These are phyloP conservation scores for Cladosporium sp. DNA, from an alignment of 2,329 filamentous ascomycete genomes.

Conservation along the genomic window DNA sequence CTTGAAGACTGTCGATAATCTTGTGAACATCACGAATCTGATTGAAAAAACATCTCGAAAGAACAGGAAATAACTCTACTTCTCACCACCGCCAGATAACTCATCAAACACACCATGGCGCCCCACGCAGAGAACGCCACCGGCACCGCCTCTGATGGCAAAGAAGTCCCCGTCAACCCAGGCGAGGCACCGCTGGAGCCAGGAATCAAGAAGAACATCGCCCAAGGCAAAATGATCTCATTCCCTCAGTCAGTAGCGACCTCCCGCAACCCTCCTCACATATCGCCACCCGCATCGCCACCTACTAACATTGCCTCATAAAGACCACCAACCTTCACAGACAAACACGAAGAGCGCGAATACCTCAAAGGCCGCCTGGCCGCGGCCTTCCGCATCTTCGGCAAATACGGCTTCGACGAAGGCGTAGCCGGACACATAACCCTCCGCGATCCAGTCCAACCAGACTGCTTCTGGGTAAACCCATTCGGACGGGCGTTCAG, in stretches of 20 bases:
- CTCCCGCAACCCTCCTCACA: too few species aligned
- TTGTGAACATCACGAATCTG: background rate
- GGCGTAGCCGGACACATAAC: constrained; percentile 42
- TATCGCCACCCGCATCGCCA: background rate
- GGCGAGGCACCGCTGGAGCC: constrained; percentile 30
- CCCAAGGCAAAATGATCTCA: constrained; percentile 26
- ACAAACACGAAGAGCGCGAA: constrained; percentile 36
- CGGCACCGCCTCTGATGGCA: constrained; percentile 23
- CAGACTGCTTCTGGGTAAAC: constrained; percentile 37
- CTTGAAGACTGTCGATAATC: background rate
- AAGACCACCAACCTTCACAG: constrained; percentile 30
- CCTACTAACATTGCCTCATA: background rate
- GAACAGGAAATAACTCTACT: too few species aligned
- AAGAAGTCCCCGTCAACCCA: constrained; percentile 25
- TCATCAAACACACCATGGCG: constrained; percentile 22
- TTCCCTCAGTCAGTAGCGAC: constrained; percentile 27
- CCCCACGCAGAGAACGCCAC: constrained; percentile 28
- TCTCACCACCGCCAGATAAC: background rate
- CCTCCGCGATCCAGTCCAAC: constrained; percentile 34
- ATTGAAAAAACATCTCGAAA: background rate
- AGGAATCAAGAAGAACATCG: constrained; percentile 30
- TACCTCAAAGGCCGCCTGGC: constrained; percentile 43
- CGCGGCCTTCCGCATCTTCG: constrained; percentile 43
- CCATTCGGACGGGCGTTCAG: constrained; percentile 41
- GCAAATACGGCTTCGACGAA: constrained; percentile 37